phyloP scores from a whole-genome alignment of 768 basidiomycete species.

The Agaricus sinodeliciosus region DNA sequence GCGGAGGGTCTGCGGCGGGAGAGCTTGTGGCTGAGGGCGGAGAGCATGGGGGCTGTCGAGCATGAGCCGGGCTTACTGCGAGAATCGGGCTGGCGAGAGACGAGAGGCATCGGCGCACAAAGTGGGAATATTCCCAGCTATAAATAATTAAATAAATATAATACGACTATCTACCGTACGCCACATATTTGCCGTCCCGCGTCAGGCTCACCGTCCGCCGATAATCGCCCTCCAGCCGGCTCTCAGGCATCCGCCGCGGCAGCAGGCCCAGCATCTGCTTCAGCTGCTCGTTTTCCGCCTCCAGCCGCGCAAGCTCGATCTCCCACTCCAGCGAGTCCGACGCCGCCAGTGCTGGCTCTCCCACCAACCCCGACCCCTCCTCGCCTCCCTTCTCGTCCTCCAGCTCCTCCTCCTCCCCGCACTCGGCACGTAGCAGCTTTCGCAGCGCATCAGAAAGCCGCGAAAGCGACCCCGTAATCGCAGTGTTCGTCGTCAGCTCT shows the following conservation, averaged over 20 bases:
- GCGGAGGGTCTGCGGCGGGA: conserved; percentile 36
- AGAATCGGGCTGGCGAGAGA: conserved; percentile 13
- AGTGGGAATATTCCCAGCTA: background rate
- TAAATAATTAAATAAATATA: background rate
- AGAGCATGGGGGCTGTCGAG: background rate
- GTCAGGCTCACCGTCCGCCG: conserved; percentile 4
- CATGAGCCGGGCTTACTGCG: too few relatives aligned
- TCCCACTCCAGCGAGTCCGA: conserved; percentile 87
- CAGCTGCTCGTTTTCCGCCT: conserved; percentile 83
- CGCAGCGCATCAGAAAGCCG: conserved; percentile 68
- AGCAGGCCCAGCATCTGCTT: conserved; percentile 59
- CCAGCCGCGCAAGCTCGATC: conserved; percentile 80
- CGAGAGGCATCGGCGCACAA: conserved; percentile 7
- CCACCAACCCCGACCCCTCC: conserved; percentile 19
- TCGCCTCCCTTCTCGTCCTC: conserved; percentile 20
- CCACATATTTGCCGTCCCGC: conserved; percentile 8
- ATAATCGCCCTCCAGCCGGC: conserved; percentile 8
- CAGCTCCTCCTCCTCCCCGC: conserved; percentile 54
- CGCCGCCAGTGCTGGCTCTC: conserved; percentile 31
- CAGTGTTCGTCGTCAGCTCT: conserved; percentile 55
- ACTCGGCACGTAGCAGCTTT: conserved; percentile 57
- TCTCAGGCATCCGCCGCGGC: conserved; percentile 14
- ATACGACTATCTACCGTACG: background rate
- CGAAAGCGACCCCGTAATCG: conserved; percentile 60
- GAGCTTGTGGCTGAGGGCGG: conserved; percentile 39